Conservation (phyloP, 108 stramenopile species). For the Cyclotella cryptica region DNA sequence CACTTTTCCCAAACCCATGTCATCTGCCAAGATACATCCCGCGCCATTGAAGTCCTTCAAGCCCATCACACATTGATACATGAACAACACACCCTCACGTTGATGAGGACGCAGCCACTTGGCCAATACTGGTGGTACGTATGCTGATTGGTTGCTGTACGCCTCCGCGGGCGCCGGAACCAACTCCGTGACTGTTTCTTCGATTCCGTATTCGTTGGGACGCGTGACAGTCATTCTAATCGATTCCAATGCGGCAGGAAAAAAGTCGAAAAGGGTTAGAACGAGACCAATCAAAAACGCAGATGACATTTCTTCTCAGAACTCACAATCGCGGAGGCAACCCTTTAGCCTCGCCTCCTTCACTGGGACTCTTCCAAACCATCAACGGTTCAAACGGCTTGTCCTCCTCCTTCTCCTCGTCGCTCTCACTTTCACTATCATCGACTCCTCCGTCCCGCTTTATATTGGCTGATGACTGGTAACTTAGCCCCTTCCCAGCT, state of each 20-base stretch:
- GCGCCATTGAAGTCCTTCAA: slow-evolving; percentile 82
- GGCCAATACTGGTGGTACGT: slow-evolving; percentile 92
- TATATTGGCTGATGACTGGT: slow-evolving; percentile 35
- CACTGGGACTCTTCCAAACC: slow-evolving; percentile 84
- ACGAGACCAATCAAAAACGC: too few relatives aligned
- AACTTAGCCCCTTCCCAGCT: slow-evolving; percentile 73
- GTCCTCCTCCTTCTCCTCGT: slow-evolving; percentile 64
- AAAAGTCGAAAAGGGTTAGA: slow-evolving; percentile 8
- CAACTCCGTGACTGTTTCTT: slow-evolving; percentile 70
- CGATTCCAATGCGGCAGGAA: slow-evolving; percentile 7
- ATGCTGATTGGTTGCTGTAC: slow-evolving; percentile 76
- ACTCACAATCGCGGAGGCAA: slow-evolving; percentile 70
- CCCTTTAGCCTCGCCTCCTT: slow-evolving; percentile 83
- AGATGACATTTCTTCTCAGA: not conserved
- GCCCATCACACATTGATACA: slow-evolving; percentile 97
- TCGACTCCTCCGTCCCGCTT: slow-evolving; percentile 18
- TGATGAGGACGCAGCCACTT: slow-evolving; percentile 98
- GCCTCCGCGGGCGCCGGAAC: slow-evolving; percentile 61
- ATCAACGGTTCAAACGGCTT: slow-evolving; percentile 80
- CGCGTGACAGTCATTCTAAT: slow-evolving; percentile 64
- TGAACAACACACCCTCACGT: slow-evolving; percentile 96
- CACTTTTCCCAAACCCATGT: slow-evolving; percentile 77
- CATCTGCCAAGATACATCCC: slow-evolving; percentile 95
- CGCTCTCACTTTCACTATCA: slow-evolving; percentile 60
- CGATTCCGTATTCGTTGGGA: slow-evolving; percentile 90